Evolutionary conservation across 495 filamentous ascomycete species (phyloP), one percentile per base, ranked within the genome.

Genomic region (Penicillium pancosmium): DNA sequence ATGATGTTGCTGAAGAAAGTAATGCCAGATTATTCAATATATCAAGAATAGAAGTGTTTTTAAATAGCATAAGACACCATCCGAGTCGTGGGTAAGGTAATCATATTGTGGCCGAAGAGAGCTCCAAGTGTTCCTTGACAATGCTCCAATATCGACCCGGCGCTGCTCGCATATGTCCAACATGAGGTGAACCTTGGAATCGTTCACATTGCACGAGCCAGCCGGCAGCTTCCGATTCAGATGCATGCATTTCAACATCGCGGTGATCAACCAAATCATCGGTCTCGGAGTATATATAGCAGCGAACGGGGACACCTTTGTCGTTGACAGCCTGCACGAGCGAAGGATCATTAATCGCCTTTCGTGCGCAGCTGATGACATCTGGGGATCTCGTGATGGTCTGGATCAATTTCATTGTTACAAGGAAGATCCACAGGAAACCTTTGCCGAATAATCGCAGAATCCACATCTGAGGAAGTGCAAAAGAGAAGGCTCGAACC

Each of bases 231-330:
- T 76, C 73, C 13, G 77, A 70, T 16, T 73, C 63, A 19, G 56
- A 57, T 0, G 78, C 77, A 69, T 82, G 78, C 11, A 50, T 63
- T 64, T 82, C 79, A 13, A 79, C 72, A 56, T 79, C 72, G 31
- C 54, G 58, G 50, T 56, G 71, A 27, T 70, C 55, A 6, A 80
- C 69, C 55, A 82, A 64, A 5, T 75, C 71, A 68, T 82, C 79
- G 4, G 57, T 40, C 47, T 79, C 70, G 5, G 77, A 79, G 35
- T 82, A 82, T 9, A 82, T 72, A 59, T 82, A 82, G 55, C 74
- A 78, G 27, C 68, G 68, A 18, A 56, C 62, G 23, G 56, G 57
- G 7, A 49, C 51, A 15, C 63, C 50, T 7, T 59, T 54, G 9
- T 50, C 51, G 25, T 59, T 63, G 50, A 60, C 60, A 15, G 68